Percentiles rank a stretch among this genome's conserved stretches.
phyloP scores from a whole-genome alignment of 2,329 filamentous ascomycete genomes.

The Epichloe sylvatica region DNA sequence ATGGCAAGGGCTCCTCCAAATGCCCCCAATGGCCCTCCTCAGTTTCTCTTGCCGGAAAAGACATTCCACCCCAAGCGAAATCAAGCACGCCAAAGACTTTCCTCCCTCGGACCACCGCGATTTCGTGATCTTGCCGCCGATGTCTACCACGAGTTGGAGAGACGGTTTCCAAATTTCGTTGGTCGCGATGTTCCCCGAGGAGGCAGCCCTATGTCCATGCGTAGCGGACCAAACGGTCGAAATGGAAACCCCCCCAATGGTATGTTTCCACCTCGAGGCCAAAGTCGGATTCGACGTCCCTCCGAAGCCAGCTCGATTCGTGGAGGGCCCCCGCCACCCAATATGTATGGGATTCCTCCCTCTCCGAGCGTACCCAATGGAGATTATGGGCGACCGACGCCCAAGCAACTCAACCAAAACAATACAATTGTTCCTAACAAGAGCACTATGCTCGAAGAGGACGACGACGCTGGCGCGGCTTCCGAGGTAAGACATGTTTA shows the following conservation, averaged over 20 bases:
- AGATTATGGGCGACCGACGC: slow-evolving; percentile 61
- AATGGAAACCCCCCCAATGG: slow-evolving; percentile 44
- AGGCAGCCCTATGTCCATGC: slow-evolving; percentile 53
- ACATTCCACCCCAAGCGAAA: slow-evolving; percentile 95
- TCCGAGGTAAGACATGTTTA: slow-evolving; percentile 25
- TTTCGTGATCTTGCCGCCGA: slow-evolving; percentile 91
- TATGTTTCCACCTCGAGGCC: slow-evolving; percentile 35
- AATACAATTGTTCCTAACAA: slow-evolving; percentile 97
- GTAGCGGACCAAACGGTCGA: slow-evolving; percentile 42
- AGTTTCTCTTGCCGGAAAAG: slow-evolving; percentile 69
- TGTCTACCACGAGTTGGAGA: slow-evolving; percentile 88
- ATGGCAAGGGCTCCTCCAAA: slow-evolving; percentile 39
- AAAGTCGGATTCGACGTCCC: slow-evolving; percentile 40
- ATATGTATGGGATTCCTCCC: slow-evolving; percentile 42
- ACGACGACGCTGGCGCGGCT: slow-evolving; percentile 46
- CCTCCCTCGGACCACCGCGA: slow-evolving; percentile 70
- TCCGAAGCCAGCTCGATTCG: slow-evolving; percentile 51
- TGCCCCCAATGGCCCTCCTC: slow-evolving; percentile 43
- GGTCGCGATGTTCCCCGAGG: slow-evolving; percentile 53
- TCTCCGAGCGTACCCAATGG: slow-evolving; percentile 46
- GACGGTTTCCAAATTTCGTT: slow-evolving; percentile 72
- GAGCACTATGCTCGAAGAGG: slow-evolving; percentile 93
- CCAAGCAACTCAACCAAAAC: slow-evolving; percentile 74
- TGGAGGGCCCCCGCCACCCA: slow-evolving; percentile 24
- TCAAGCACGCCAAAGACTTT: slow-evolving; percentile 89